phyloP scores from a whole-genome alignment of 2,329 filamentous ascomycete genomes.

The Cercospora zeae-maydis region DNA sequence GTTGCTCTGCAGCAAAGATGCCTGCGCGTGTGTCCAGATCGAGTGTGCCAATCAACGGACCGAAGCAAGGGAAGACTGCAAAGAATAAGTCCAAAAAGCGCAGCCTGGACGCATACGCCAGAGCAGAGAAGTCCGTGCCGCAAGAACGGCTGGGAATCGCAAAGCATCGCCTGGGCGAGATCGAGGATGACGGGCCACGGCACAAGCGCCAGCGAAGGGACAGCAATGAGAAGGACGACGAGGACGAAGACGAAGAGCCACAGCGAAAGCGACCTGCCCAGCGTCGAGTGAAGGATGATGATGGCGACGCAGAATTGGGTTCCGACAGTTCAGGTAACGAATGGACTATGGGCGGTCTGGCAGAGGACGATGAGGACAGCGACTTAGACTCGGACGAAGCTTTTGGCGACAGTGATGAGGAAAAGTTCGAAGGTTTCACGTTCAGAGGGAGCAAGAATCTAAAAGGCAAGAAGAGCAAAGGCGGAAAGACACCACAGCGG shows the following conservation, averaged over 20 bases:
- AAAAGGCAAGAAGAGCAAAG: slow-evolving; percentile 51
- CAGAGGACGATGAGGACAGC: slow-evolving; percentile 63
- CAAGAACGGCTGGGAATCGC: slow-evolving; percentile 54
- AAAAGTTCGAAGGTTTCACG: slow-evolving; percentile 73
- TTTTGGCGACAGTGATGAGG: slow-evolving; percentile 83
- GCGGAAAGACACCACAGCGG: slow-evolving; percentile 33
- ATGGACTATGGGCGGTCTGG: slow-evolving; percentile 69
- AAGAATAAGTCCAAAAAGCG: slow-evolving; percentile 50
- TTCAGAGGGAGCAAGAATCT: slow-evolving; percentile 58
- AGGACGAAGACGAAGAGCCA: slow-evolving; percentile 36
- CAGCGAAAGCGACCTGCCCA: slow-evolving; percentile 35
- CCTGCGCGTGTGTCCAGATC: slow-evolving; percentile 44
- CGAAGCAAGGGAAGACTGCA: slow-evolving; percentile 34
- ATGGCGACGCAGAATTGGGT: slow-evolving; percentile 62
- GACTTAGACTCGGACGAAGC: slow-evolving; percentile 75
- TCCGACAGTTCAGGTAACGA: slow-evolving; percentile 83
- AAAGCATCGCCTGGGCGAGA: slow-evolving; percentile 57
- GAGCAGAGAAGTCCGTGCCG: slow-evolving; percentile 56
- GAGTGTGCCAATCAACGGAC: slow-evolving; percentile 26
- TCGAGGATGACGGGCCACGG: slow-evolving; percentile 44
- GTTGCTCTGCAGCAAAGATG: slow-evolving; percentile 36
- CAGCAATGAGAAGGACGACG: slow-evolving; percentile 50
- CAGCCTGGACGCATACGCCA: slow-evolving; percentile 60
- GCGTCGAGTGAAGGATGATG: slow-evolving; percentile 25
- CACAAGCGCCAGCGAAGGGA: slow-evolving; percentile 45